phyloP scores from a whole-genome alignment of 352 stramenopile species.

The Globisporangium alternatum region DNA sequence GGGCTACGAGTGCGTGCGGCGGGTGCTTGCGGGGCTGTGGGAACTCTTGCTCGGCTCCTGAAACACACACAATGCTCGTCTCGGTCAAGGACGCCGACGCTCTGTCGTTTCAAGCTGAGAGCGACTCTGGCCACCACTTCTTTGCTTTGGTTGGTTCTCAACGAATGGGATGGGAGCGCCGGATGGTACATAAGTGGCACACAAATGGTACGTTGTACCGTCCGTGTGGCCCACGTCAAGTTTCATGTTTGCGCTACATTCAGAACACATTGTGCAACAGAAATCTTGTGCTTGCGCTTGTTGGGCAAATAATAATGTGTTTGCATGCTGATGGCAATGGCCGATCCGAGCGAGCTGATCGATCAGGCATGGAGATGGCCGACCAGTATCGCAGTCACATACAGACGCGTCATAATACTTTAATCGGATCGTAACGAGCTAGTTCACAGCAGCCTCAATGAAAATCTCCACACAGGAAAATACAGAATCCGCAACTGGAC shows the following conservation, averaged over 20 bases:
- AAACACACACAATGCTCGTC: constrained; percentile 20
- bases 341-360: neutral
- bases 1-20: neutral
- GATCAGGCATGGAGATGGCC: too few species aligned
- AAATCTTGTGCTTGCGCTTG: constrained; percentile 2
- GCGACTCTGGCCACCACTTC: constrained; percentile 10
- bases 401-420: too few species aligned
- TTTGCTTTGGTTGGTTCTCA: constrained; percentile 37
- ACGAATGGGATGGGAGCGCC: constrained; percentile 12
- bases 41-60: constrained; percentile 11
- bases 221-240: neutral
- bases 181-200: constrained; percentile 9
- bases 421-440: neutral
- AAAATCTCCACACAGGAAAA: neutral
- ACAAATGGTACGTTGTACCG: neutral
- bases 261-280: neutral
- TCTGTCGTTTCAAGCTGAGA: constrained; percentile 23
- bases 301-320: neutral
- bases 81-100: neutral
- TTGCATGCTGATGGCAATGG: neutral
- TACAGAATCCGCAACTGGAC: neutral
- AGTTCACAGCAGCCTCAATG: neutral
- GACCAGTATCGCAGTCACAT: too few species aligned
- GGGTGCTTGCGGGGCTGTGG: neutral
- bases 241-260: neutral